Base-by-base conservation (phyloP, 345 rosid genomes). In the Garcia nutans region DNA sequence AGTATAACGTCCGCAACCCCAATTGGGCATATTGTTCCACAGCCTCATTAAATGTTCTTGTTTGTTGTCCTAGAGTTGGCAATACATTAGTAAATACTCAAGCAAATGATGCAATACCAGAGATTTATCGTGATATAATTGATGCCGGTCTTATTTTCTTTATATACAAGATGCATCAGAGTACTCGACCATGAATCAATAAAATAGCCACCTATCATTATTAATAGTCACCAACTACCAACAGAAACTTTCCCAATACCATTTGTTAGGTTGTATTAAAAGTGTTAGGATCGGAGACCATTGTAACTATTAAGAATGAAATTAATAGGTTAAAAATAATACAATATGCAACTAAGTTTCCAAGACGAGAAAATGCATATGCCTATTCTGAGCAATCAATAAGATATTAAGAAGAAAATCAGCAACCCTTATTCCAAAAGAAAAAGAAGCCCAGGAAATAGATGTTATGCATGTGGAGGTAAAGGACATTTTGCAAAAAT, bases 1-100 rank as follows among this genome's bases (percentile, higher is more conserved):
- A 77, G 86, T 97, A 96, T 80, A 96, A 87, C 57, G 97, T 96
- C 58, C 97, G 98, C 62, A 96, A 87, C 68, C 99, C 99, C 86
- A 90, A 76, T 79, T 92, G 97, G 73, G 95, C 82, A 91, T 92
- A 96, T 72, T 93, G 95, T 23, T 96, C 99, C 33, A 92, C 95
- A 73, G 98, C 98, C 82, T 96, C 98, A 79, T 59, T 72, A 84
- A 87, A 84, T 78, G 79, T 87, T 83, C 97, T 87, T 31, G 95
- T 90, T 81, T 93, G 99, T 81, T 90, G 98, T 76, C 97, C 99
- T 96, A 84, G 77, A 77, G 74, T 65, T 73, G 78, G 72, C 59
- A 70, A 31, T 59, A 67, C 57, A 23, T 72, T 56, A 78, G 56
- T 49, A 77, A 62, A 69, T 55, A 23, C 7, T 71, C 44, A 80